A percentile compares a stretch with the other conserved stretches of the same genome.
These are phyloP conservation scores for Colletotrichum eleusines DNA, from an alignment of 2,329 filamentous ascomycete genomes.

Conservation along the genomic window DNA sequence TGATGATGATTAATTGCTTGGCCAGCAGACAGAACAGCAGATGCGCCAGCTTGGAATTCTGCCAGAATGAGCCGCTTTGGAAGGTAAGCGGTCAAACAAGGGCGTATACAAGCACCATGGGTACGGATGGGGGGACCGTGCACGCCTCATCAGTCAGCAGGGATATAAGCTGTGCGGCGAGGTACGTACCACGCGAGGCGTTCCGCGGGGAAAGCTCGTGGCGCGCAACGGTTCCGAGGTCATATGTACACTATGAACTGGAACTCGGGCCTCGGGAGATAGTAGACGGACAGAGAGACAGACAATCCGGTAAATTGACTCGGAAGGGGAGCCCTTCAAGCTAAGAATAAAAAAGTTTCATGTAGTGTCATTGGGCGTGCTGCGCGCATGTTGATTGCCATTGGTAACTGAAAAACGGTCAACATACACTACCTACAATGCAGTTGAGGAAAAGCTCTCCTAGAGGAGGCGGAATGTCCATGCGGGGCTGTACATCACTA, in stretches of 20 bases:
- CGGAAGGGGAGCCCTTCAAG: too few relatives aligned
- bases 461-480: neutral
- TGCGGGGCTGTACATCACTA: too few relatives aligned
- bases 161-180: conserved; percentile 5
- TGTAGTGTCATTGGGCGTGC: conserved; percentile 12
- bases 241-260: too few relatives aligned
- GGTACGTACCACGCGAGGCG: conserved; percentile 15
- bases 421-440: too few relatives aligned
- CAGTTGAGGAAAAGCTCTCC: conserved; percentile 1
- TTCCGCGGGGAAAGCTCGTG: too few relatives aligned
- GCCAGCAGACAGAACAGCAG: conserved; percentile 7
- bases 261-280: neutral
- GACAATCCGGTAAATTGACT: neutral
- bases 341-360: too few relatives aligned
- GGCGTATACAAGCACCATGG: too few relatives aligned
- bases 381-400: neutral
- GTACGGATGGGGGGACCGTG: too few relatives aligned
- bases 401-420: neutral
- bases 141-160: conserved; percentile 18
- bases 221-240: neutral
- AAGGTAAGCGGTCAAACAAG: conserved; percentile 26
- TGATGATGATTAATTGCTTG: conserved; percentile 4
- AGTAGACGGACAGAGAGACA: neutral
- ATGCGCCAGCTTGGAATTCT: conserved; percentile 34
- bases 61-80: neutral